Evolutionary conservation across 345 rosid genomes (phyloP).

Genomic region (Sisymbrium irio): DNA sequence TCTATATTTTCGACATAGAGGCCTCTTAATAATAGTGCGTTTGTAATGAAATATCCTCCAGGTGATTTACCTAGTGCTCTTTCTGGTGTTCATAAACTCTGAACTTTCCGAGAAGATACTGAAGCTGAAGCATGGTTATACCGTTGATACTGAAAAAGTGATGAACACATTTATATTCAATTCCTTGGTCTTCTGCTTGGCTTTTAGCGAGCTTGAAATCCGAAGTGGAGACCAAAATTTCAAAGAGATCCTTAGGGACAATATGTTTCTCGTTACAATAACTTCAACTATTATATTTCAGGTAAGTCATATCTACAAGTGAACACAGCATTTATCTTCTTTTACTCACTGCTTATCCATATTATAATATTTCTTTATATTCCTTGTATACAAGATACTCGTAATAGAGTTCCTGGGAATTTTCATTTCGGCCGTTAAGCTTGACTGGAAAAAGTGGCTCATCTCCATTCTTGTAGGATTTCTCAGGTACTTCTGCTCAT

Average conservation of each 20-base stretch:
- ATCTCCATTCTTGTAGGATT: constrained; percentile 42
- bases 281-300: constrained; percentile 54
- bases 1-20: neutral
- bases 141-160: constrained; percentile 44
- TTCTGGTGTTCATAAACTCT: constrained; percentile 52
- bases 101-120: constrained; percentile 40
- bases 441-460: constrained; percentile 60
- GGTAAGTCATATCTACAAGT: constrained; percentile 34
- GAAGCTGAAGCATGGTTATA: constrained; percentile 36
- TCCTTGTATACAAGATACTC: constrained; percentile 43
- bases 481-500: constrained; percentile 50
- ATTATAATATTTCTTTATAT: neutral
- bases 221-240: constrained; percentile 62
- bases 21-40: neutral
- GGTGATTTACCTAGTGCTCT: constrained; percentile 61
- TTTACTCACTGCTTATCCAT: neutral
- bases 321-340: neutral
- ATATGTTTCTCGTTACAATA: constrained; percentile 55
- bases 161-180: constrained; percentile 73
- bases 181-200: constrained; percentile 68
- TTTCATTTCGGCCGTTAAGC: constrained; percentile 47
- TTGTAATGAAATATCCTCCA: constrained; percentile 26
- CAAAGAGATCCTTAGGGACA: constrained; percentile 57
- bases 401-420: constrained; percentile 54
- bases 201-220: constrained; percentile 74